Evolutionary conservation across 2,329 filamentous ascomycete species (phyloP).

Genomic region (Claviceps digitariae): DNA sequence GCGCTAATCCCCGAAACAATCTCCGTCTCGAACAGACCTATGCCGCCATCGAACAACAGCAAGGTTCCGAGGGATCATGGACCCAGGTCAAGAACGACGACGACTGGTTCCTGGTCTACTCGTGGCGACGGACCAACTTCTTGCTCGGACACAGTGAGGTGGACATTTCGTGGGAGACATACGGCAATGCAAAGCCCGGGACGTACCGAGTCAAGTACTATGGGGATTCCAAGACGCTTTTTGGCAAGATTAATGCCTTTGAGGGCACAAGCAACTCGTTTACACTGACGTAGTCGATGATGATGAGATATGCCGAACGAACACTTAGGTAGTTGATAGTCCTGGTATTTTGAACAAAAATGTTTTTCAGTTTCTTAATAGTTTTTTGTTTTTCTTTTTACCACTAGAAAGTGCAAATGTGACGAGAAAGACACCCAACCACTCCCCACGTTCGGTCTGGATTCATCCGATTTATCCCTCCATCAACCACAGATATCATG

Average conservation of each 20-base stretch:
- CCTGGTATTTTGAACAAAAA: no score
- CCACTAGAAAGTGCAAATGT: no score
- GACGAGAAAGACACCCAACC: no score
- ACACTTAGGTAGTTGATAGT: no score
- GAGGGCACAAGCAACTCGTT: slow-evolving; percentile 12
- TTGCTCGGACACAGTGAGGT: slow-evolving; percentile 66
- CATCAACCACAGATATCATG: no score
- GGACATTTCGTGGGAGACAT: slow-evolving; percentile 60
- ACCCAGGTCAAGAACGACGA: slow-evolving; percentile 52
- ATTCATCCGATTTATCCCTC: no score
- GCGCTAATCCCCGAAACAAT: slow-evolving; percentile 83
- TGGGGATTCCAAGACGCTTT: slow-evolving; percentile 56
- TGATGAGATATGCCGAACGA: neutral
- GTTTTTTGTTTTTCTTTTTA: no score
- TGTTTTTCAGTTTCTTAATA: no score
- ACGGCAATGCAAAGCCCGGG: slow-evolving; percentile 38
- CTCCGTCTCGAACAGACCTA: slow-evolving; percentile 67
- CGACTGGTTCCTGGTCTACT: slow-evolving; percentile 74
- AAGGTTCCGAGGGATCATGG: slow-evolving; percentile 41
- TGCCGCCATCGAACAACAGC: slow-evolving; percentile 56
- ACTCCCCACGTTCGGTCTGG: no score
- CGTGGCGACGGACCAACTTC: slow-evolving; percentile 61
- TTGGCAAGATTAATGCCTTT: slow-evolving; percentile 27
- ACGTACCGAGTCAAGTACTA: slow-evolving; percentile 72
- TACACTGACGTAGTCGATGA: slow-evolving; percentile 2